phyloP scores from a whole-genome alignment of 2,329 filamentous ascomycete genomes.

The Monosporascus sp. region DNA sequence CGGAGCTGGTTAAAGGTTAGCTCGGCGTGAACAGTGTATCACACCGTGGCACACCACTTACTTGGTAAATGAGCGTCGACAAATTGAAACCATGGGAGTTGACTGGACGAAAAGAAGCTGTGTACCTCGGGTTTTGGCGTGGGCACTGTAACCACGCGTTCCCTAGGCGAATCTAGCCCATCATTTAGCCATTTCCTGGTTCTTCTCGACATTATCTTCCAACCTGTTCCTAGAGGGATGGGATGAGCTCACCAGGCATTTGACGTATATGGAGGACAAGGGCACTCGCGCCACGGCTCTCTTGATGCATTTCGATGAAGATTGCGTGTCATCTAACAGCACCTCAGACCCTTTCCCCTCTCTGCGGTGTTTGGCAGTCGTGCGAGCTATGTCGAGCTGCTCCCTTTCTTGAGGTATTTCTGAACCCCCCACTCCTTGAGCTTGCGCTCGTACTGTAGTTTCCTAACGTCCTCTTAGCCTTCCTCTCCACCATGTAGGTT shows the following conservation, averaged over 20 bases:
- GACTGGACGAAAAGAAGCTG: neutral
- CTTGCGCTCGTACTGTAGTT: too few relatives aligned
- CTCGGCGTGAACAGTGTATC: too few relatives aligned
- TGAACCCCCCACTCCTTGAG: neutral
- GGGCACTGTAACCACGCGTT: neutral
- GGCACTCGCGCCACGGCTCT: neutral
- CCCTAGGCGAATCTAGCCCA: too few relatives aligned
- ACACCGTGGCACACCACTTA: neutral
- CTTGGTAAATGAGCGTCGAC: neutral
- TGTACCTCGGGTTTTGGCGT: neutral
- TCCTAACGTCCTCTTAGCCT: too few relatives aligned
- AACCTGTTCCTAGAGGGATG: too few relatives aligned
- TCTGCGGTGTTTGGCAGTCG: neutral
- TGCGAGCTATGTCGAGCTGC: neutral
- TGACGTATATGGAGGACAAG: neutral
- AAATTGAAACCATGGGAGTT: conserved; percentile 1
- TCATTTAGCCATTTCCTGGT: too few relatives aligned
- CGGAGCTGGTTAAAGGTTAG: too few relatives aligned
- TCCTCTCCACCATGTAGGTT: too few relatives aligned
- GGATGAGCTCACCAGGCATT: too few relatives aligned
- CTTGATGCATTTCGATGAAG: neutral
- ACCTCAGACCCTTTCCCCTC: neutral
- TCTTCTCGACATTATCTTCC: too few relatives aligned
- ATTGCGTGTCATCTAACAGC: neutral
- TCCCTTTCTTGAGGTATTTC: neutral